phyloP scores from a whole-genome alignment of 495 filamentous ascomycete species.

The Patellaria atrata region DNA sequence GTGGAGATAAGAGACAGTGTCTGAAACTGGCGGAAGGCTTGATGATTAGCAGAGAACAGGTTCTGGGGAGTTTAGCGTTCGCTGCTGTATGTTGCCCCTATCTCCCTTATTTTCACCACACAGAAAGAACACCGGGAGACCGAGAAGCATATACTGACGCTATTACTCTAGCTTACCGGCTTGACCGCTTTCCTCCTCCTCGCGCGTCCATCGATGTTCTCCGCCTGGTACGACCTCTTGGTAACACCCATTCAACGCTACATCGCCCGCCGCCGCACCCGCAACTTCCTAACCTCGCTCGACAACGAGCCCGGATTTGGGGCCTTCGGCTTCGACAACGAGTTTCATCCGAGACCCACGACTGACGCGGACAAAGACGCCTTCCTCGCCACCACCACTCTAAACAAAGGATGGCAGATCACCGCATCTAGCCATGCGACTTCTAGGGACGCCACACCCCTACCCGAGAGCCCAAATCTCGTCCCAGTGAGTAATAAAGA shows the following conservation, averaged over 20 bases:
- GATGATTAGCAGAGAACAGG: constrained; percentile 7
- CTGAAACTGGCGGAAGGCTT: constrained; percentile 16
- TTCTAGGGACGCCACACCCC: too few species aligned
- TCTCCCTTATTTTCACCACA: background rate
- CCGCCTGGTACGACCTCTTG: constrained; percentile 23
- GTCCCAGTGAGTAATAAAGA: too few species aligned
- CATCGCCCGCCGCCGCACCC: constrained; percentile 1
- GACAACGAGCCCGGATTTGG: constrained; percentile 2
- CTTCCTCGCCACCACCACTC: too few species aligned
- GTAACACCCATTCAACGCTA: constrained; percentile 5
- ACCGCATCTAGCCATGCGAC: too few species aligned
- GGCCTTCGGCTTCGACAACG: too few species aligned
- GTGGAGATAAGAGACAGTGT: constrained; percentile 24
- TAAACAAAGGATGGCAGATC: too few species aligned
- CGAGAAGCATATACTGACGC: constrained; percentile 2
- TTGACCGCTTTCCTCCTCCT: constrained; percentile 25
- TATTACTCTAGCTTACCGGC: constrained; percentile 20
- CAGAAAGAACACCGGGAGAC: background rate
- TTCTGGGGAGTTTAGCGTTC: constrained; percentile 20
- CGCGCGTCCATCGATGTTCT: constrained; percentile 24
- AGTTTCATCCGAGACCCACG: too few species aligned
- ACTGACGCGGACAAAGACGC: too few species aligned
- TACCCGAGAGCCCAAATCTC: too few species aligned
- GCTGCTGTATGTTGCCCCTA: constrained; percentile 18
- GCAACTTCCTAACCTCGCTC: constrained; percentile 14